Evolutionary conservation across 177 flowering plant species (phyloP).

Genomic region (Vitis hybrid): DNA sequence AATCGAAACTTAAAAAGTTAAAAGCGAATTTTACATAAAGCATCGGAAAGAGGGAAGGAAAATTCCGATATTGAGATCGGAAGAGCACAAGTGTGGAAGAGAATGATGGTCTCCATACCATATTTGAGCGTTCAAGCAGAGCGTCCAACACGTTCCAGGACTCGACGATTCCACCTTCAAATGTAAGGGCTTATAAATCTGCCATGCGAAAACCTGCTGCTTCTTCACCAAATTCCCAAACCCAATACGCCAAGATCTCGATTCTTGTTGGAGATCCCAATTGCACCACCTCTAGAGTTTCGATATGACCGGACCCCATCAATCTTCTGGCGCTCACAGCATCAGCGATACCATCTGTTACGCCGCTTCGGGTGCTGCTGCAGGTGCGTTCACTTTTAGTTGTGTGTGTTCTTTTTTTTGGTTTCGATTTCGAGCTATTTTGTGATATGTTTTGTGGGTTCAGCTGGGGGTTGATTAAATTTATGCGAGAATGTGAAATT

Average conservation of each 20-base stretch:
- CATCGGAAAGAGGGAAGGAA: no score
- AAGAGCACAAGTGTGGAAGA: no score
- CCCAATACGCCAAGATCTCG: background rate
- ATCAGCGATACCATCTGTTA: conserved; percentile 32
- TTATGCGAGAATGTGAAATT: no score
- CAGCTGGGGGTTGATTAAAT: conserved; percentile 3
- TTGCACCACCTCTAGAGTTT: background rate
- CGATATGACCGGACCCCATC: conserved; percentile 19
- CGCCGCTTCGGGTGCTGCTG: conserved; percentile 64
- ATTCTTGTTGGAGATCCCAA: background rate
- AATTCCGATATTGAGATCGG: no score
- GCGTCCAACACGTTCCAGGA: no score
- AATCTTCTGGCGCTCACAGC: conserved; percentile 18
- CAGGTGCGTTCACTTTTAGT: conserved; percentile 35
- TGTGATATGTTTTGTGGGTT: background rate
- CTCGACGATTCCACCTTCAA: no score
- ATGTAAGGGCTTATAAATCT: conserved; percentile 3
- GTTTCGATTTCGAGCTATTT: background rate
- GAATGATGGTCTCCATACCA: no score
- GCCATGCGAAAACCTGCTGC: conserved; percentile 6
- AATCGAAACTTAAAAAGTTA: no score
- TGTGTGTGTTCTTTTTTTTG: background rate
- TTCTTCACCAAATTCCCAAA: background rate
- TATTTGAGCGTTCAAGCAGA: no score
- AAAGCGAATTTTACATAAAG: no score